Percentiles rank a stretch among this genome's conserved stretches.
Conservation (phyloP, 305 asterid species). For the Petunia hybrid region DNA sequence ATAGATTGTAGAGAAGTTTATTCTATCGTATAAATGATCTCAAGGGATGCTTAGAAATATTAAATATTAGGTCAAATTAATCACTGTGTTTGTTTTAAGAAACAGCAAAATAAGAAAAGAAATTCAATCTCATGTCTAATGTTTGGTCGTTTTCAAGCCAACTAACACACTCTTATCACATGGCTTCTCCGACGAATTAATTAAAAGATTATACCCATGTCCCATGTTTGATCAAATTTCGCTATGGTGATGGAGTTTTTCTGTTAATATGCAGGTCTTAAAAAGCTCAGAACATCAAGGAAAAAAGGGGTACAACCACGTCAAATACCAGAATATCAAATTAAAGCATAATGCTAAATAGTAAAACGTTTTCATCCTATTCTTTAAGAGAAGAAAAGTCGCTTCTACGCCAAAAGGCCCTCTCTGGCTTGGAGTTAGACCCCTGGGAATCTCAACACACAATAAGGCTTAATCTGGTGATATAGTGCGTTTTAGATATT, state of each 20-base stretch:
- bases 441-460: no score
- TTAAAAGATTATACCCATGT: not conserved
- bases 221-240: constrained; percentile 17
- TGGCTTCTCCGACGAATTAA: not conserved
- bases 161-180: constrained; percentile 27
- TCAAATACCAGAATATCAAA: not conserved
- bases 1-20: not conserved
- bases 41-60: not conserved
- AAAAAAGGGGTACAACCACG: not conserved
- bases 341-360: no score
- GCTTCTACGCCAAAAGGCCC: no score
- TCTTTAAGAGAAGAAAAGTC: no score
- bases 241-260: constrained; percentile 7
- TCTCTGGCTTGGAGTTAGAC: no score
- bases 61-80: not conserved
- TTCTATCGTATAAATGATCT: not conserved
- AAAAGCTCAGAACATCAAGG: not conserved
- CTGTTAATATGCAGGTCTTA: constrained; percentile 1
- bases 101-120: constrained; percentile 11
- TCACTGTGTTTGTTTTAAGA: not conserved
- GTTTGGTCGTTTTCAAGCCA: constrained; percentile 11
- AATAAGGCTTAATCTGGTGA: no score
- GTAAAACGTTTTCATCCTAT: no score
- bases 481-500: no score
- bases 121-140: constrained; percentile 9